Evolutionary conservation across 2,329 filamentous ascomycete genomes (phyloP), one percentile per base, ranked within the genome.

Genomic region (Talaromyces pinophilus): DNA sequence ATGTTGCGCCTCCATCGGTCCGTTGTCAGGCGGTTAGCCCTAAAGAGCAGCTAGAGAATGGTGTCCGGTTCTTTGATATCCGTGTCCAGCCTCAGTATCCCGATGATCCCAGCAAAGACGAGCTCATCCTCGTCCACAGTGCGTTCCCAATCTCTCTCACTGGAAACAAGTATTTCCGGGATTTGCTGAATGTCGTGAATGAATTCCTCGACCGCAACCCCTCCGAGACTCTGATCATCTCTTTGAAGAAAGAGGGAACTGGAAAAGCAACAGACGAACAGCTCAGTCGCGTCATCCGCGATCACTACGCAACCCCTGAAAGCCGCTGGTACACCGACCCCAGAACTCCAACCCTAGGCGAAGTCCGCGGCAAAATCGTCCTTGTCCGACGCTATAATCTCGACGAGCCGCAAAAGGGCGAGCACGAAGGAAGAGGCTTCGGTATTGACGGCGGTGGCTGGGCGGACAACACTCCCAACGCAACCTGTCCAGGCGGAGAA

Each of bases 61-160:
- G 95, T 33, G 90, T 98, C 55, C 92, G 95, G 62, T 98, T 97
- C 83, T 88, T 99, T 71, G 95, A 99, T 76, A 87, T 99, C 69
- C 89, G 95, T 62, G 90, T 97, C 0, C 89, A 91, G 72, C 87
- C 88, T 1, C 82, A 84, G 35, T 82, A 82, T 62, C 83, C 87
- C 1, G 81, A 85, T 1, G 83, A 90, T 63, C 76, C 80, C 0
- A 82, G 83, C 68, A 86, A 87, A 70, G 88, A 92, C 75, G 85
- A 87, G 48, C 85, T 98, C 17, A 82, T 89, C 63, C 90, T 99
- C 35, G 94, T 98, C 4, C 95, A 99, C 81, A 89, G 90, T 73
- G 92, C 88, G 28, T 98, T 98, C 76, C 93, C 95, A 65, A 88
- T 98, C 76, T 90, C 91, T 2, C 83, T 99, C 38, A 92, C 90